Percentiles rank a stretch among this genome's conserved stretches.
Evolutionary conservation across 192 early-diverging fungal genomes (phyloP).

Genomic region (Backusella macrospora): DNA sequence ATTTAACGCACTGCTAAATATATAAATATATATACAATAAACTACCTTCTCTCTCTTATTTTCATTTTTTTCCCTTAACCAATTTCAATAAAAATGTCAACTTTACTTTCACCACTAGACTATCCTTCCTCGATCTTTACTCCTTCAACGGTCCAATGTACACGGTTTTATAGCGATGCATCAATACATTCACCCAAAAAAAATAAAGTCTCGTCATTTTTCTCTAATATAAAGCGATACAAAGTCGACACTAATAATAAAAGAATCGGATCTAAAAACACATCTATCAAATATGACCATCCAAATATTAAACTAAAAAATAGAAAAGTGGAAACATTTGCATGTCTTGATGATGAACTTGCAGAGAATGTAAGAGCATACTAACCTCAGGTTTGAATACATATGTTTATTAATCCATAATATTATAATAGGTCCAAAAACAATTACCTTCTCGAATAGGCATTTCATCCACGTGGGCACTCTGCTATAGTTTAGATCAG

Average conservation of each 20-base stretch:
- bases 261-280: neutral
- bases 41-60: neutral
- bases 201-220: neutral
- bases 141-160: conserved; percentile 20
- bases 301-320: neutral
- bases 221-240: neutral
- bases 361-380: conserved; percentile 21
- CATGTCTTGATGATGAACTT: conserved; percentile 12
- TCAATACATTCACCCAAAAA: neutral
- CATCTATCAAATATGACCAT: neutral
- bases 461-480: conserved; percentile 72
- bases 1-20: neutral
- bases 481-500: conserved; percentile 89
- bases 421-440: conserved; percentile 17
- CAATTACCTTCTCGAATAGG: conserved; percentile 73
- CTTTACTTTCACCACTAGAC: neutral
- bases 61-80: neutral
- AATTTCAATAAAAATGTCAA: neutral
- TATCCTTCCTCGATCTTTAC: conserved; percentile 5
- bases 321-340: conserved; percentile 4
- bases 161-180: conserved; percentile 18
- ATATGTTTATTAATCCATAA: neutral
- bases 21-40: neutral
- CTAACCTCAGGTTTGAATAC: neutral
- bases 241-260: neutral